Percentiles rank a stretch among this genome's conserved stretches.
Evolutionary conservation across 1,139 yeast genomes (phyloP).

Genomic region (Wickerhamiella infanticola): DNA sequence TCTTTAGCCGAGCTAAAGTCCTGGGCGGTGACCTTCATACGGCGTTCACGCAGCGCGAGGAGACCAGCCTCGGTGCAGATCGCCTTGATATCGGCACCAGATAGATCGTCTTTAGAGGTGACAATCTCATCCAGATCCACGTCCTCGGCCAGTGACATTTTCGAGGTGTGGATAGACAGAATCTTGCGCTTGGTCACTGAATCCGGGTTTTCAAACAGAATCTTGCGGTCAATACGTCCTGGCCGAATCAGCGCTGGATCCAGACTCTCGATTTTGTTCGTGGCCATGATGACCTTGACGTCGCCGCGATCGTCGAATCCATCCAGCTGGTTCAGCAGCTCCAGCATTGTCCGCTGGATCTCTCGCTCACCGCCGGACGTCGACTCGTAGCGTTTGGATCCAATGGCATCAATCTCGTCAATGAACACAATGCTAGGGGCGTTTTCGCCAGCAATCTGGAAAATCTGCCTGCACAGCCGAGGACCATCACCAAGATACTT

Average conservation of each 20-base stretch:
- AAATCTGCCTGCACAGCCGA: conserved; percentile 81
- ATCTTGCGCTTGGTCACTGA: conserved; percentile 86
- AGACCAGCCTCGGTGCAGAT: conserved; percentile 97
- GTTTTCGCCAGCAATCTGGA: conserved; percentile 92
- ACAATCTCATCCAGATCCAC: conserved; percentile 85
- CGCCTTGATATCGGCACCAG: conserved; percentile 98
- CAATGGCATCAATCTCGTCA: conserved; percentile 98
- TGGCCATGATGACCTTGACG: conserved; percentile 97
- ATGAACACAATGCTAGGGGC: conserved; percentile 97
- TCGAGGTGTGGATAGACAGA: conserved; percentile 81
- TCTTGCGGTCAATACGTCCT: conserved; percentile 96
- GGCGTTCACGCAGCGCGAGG: conserved; percentile 87
- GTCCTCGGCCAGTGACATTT: conserved; percentile 80
- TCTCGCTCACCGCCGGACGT: conserved; percentile 96
- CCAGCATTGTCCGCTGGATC: conserved; percentile 97
- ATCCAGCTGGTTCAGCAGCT: conserved; percentile 86
- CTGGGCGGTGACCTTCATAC: conserved; percentile 94
- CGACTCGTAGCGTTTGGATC: conserved; percentile 92
- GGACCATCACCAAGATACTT: conserved; percentile 98
- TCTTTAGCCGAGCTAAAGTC: conserved; percentile 94
- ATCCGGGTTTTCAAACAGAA: conserved; percentile 92
- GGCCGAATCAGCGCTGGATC: conserved; percentile 98
- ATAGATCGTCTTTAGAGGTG: conserved; percentile 80
- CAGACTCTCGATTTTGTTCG: conserved; percentile 84
- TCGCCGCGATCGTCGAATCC: conserved; percentile 98